Conservation (phyloP, 192 early-diverging fungal genomes). For the Pilaira anomala region DNA sequence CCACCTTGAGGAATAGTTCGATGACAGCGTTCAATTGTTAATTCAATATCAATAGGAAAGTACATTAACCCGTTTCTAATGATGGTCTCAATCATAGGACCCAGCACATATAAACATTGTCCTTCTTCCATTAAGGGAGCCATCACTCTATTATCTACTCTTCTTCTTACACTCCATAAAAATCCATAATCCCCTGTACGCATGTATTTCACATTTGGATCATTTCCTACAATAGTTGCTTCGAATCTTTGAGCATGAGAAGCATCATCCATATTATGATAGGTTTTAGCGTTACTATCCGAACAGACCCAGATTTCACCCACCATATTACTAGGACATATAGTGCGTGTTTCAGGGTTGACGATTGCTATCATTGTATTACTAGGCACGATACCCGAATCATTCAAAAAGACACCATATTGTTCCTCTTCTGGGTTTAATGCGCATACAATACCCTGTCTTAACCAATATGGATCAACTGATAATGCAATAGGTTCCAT, state of each 20-base stretch:
- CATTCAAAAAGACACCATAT: constrained; percentile 58
- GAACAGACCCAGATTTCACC: constrained; percentile 88
- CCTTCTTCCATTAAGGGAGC: constrained; percentile 50
- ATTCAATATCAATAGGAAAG: constrained; percentile 74
- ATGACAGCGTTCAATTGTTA: constrained; percentile 65
- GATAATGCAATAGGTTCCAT: constrained; percentile 64
- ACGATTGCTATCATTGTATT: constrained; percentile 84
- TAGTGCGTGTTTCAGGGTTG: constrained; percentile 67
- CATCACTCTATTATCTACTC: constrained; percentile 9
- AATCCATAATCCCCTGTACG: constrained; percentile 84
- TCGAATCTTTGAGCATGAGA: constrained; percentile 38
- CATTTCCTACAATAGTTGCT: constrained; percentile 56
- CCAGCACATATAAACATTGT: constrained; percentile 76
- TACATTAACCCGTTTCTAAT: constrained; percentile 67
- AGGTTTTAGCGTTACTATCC: constrained; percentile 50
- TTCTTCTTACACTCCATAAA: constrained; percentile 62
- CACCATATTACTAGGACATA: constrained; percentile 65
- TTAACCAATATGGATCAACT: constrained; percentile 62
- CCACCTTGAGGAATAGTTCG: constrained; percentile 46
- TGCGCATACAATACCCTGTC: constrained; percentile 61
- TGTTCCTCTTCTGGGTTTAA: constrained; percentile 51
- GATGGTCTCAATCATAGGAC: constrained; percentile 69
- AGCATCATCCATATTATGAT: constrained; percentile 39
- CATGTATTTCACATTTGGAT: constrained; percentile 60
- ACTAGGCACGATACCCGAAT: constrained; percentile 70